Evolutionary conservation across 192 early-diverging fungal species (phyloP), one percentile per base, ranked within the genome.

Genomic region (Entomortierella lignicola): DNA sequence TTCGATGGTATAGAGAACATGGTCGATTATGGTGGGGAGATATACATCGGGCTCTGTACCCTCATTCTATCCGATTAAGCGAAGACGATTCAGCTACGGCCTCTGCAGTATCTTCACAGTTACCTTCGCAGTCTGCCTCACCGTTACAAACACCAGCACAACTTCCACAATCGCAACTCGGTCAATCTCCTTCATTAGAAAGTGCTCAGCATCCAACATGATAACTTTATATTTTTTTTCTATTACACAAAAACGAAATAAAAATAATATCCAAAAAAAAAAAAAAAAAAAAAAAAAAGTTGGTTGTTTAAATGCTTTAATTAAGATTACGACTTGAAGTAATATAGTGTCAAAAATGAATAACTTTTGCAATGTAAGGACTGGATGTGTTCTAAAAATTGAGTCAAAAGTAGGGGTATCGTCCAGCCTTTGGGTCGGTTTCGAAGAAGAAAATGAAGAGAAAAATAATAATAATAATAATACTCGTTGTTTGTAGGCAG

Each of bases 1-100:
- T 90, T 66, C 82, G 80, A 32, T 90, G 89, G 89, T 90, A 86
- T 64, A 66, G 65, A 20, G 55, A 86, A 34, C 60, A 89, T 57
- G 72, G 83, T 4, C 63, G 72, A 53, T 52, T 61, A 39, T 90
- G 89, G 89, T 90, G 89, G 89, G 89, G 86, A 8, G 88, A 90
- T 73, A 85, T 90, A 15, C 75, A 82, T n/a, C 55, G 79, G 51
- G 89, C 86, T n/a, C 63, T 90, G 18, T 73, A 83, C 15, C 84
- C 89, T 17, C 89, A 90, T 55, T 88, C 89, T 13, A 48, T 84
- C 42, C 80, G 83, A 44, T 30, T 50, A 34, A 26, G 29, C 13
- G 56, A 47, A 20, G 67, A 69, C 13, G 62, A 64, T 25, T 64
- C 62, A 12, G 23, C 62, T 4, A 30, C 62, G 1, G 47, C 62